These are phyloP conservation scores for Backusella mclennaniae DNA, from an alignment of 192 early-diverging fungal species.

Conservation along the genomic window DNA sequence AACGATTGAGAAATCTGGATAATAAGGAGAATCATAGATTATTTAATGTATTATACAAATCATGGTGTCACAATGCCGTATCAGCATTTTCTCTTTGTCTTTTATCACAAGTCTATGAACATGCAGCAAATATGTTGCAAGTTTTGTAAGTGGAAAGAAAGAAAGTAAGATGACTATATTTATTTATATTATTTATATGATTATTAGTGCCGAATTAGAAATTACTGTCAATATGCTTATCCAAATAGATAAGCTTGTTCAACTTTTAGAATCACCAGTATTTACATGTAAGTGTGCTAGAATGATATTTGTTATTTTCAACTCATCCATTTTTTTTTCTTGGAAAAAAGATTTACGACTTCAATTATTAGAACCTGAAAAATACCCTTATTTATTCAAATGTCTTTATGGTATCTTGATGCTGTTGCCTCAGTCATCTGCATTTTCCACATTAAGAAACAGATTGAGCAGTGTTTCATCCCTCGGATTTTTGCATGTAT, in stretches of 20 bases:
- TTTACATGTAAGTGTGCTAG: slow-evolving; percentile 72
- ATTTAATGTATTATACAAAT: slow-evolving; percentile 84
- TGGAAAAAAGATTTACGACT: slow-evolving; percentile 69
- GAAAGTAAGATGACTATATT: neutral
- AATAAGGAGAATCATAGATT: slow-evolving; percentile 62
- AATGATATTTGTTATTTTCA: neutral
- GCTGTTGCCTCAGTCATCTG: slow-evolving; percentile 94
- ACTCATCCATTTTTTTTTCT: neutral
- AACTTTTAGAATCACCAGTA: slow-evolving; percentile 95
- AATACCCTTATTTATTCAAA: slow-evolving; percentile 87
- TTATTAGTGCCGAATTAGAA: slow-evolving; percentile 79
- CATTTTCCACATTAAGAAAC: slow-evolving; percentile 94
- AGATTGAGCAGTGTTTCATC: slow-evolving; percentile 85
- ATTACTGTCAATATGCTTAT: slow-evolving; percentile 93
- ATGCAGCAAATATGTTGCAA: slow-evolving; percentile 76
- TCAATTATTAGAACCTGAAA: slow-evolving; percentile 89
- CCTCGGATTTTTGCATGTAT: slow-evolving; percentile 59
- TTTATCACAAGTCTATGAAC: slow-evolving; percentile 96
- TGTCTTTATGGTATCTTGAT: slow-evolving; percentile 95
- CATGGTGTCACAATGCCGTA: slow-evolving; percentile 98
- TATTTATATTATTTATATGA: neutral
- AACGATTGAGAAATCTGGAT: slow-evolving; percentile 78
- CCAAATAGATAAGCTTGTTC: slow-evolving; percentile 97
- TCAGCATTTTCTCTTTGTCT: slow-evolving; percentile 92
- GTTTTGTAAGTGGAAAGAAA: slow-evolving; percentile 58